Evolutionary conservation across 2,329 filamentous ascomycete genomes (phyloP), one percentile per base, ranked within the genome.

Genomic region (Cladosporium oxysporum): DNA sequence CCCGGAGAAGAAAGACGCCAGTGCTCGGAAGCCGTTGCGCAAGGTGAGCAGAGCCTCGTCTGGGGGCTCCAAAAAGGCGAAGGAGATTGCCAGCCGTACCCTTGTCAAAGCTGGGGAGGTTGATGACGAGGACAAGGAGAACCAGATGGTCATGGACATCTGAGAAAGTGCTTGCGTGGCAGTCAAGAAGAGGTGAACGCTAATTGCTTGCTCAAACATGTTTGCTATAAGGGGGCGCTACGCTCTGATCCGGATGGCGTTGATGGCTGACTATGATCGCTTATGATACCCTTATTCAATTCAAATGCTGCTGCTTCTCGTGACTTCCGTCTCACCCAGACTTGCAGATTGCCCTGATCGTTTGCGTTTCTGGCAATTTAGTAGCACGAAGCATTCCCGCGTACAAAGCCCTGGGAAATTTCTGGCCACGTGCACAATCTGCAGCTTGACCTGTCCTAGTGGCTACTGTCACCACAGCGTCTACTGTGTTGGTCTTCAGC

Each of bases 11-110:
- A 69, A 69, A 49, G 68, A 65, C 1, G 11, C 44, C 33, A 52
- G 44, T 12, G 60, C 58, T 7, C 50, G 44, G 18, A 69, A 68
- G 60, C 67, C 71, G 4, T 49, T 65, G 18, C 66, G 71, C 58
- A 75, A 75, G 70, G 66, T 72, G 60, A 69, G 71, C 62, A 67
- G 66, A 33, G 31, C 62, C 11, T 66, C 66, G n/a, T 65, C 63
- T 16, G 50, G 23, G 1, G 57, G 16, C 16, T 60, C 55, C 10
- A 65, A 60, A 10, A 33, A 12, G 8, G 59, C 31, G 33, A 49
- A 55, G 18, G 31, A 47, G 6, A 10, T 5, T 16, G 12, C 50
- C 16, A n/a, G 28, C 21, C 41, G 53, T 18, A 10, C 14, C 21
- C 18, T 44, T 26, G 18, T 52, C 14, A 53, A 65, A 21, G 29